Evolutionary conservation across 805 yeast genomes (phyloP).

Genomic region (Saccharomyces eubayanus): DNA sequence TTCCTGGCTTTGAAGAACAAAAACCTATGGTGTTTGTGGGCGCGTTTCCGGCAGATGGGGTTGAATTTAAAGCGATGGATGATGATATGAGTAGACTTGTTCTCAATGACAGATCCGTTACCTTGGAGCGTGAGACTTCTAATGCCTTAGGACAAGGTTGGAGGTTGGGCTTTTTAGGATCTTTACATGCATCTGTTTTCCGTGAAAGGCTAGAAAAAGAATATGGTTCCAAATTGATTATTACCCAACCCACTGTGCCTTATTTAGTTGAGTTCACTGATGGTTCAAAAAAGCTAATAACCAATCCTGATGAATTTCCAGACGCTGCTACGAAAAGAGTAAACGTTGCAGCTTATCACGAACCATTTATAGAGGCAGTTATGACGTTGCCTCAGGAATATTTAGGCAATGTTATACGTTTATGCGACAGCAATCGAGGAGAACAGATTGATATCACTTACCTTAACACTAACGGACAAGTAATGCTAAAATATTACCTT

Average conservation of each 20-base stretch:
- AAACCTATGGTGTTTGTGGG: conserved; percentile 98
- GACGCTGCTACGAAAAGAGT: conserved; percentile 11
- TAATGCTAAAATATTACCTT: conserved; percentile 64
- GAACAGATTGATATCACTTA: conserved; percentile 71
- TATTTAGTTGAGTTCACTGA: conserved; percentile 64
- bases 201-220: conserved; percentile 87
- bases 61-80: conserved; percentile 79
- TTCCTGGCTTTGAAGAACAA: conserved; percentile 93
- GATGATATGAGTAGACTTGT: conserved; percentile 85
- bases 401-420: conserved; percentile 74
- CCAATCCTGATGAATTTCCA: conserved; percentile 93
- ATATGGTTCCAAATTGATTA: conserved; percentile 84
- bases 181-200: conserved; percentile 90
- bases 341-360: conserved; percentile 45
- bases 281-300: conserved; percentile 56
- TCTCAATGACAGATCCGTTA: conserved; percentile 84
- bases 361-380: conserved; percentile 83
- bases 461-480: conserved; percentile 65
- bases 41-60: conserved; percentile 93
- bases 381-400: conserved; percentile 90
- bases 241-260: conserved; percentile 95
- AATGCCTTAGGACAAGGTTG: conserved; percentile 95
- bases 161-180: conserved; percentile 92
- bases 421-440: conserved; percentile 82
- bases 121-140: conserved; percentile 82